Evolutionary conservation across 139 green algal genomes (phyloP).

Genomic region (Gonium pectorale): DNA sequence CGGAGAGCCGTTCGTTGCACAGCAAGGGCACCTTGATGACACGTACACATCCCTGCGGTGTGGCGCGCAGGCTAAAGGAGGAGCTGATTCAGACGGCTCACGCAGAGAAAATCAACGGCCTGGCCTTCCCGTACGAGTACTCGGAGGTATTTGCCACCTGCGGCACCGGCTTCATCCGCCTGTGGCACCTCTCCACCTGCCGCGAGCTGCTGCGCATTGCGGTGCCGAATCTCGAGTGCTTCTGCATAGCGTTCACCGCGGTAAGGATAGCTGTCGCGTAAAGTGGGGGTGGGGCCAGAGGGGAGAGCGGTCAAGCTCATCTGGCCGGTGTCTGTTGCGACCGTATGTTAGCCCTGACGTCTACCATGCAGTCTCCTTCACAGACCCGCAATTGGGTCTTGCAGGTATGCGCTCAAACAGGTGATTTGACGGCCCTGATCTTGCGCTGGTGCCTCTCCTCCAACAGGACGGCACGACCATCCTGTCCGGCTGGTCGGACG

Average conservation of each 20-base stretch:
- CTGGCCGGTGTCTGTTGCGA: too few relatives aligned
- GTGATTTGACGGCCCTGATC: too few relatives aligned
- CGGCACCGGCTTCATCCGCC: conserved; percentile 71
- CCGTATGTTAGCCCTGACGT: too few relatives aligned
- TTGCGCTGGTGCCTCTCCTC: too few relatives aligned
- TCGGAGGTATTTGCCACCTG: conserved; percentile 84
- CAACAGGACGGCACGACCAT: conserved; percentile 78
- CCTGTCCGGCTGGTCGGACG: conserved; percentile 84
- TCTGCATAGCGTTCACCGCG: conserved; percentile 80
- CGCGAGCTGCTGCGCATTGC: conserved; percentile 87
- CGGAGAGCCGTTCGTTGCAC: too few relatives aligned
- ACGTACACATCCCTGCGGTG: neutral
- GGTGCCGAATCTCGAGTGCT: conserved; percentile 84
- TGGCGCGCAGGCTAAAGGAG: conserved; percentile 58
- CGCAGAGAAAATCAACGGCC: conserved; percentile 72
- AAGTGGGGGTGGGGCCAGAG: too few relatives aligned
- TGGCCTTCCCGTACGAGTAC: conserved; percentile 80
- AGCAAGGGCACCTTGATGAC: too few relatives aligned
- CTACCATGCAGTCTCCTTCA: too few relatives aligned
- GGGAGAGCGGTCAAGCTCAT: too few relatives aligned
- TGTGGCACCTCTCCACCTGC: conserved; percentile 84
- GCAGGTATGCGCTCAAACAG: too few relatives aligned
- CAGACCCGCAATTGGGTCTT: too few relatives aligned
- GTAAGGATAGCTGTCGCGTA: too few relatives aligned
- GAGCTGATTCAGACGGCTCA: conserved; percentile 85